These are phyloP conservation scores for Epichloe typhina DNA, from an alignment of 2,329 filamentous ascomycete species.

Conservation along the genomic window DNA sequence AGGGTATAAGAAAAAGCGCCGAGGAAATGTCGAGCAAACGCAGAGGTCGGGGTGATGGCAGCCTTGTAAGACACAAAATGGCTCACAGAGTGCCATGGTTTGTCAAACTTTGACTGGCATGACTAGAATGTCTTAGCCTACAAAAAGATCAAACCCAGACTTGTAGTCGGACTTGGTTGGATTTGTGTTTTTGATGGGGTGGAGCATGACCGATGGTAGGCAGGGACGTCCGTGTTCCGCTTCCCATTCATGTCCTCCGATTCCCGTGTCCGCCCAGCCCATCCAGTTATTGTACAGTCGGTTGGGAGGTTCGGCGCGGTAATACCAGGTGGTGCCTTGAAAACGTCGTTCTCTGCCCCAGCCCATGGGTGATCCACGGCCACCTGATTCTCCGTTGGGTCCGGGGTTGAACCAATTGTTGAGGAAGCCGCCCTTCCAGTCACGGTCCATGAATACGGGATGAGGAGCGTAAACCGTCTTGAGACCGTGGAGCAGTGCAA, in stretches of 20 bases:
- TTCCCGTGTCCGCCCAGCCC: constrained; percentile 41
- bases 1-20: neutral
- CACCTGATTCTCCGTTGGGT: constrained; percentile 38
- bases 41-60: no score
- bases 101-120: neutral
- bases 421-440: constrained; percentile 46
- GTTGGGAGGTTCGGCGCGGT: constrained; percentile 41
- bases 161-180: constrained; percentile 32
- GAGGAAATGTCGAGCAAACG: neutral
- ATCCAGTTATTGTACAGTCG: constrained; percentile 51
- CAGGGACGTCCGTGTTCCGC: constrained; percentile 40
- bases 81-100: neutral
- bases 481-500: constrained; percentile 62
- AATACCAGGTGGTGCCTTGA: constrained; percentile 49
- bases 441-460: constrained; percentile 66
- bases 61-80: neutral
- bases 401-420: constrained; percentile 49
- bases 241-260: constrained; percentile 45
- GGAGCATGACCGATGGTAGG: constrained; percentile 44
- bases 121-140: constrained; percentile 18
- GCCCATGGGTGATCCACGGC: constrained; percentile 42
- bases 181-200: constrained; percentile 45
- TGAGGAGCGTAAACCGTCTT: constrained; percentile 70
- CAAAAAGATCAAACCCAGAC: constrained; percentile 24
- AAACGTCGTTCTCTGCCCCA: constrained; percentile 46